Percentiles rank a stretch among this genome's conserved stretches.
These are phyloP conservation scores for Leccinum uliginosum DNA, from an alignment of 768 basidiomycete genomes.

Conservation along the genomic window DNA sequence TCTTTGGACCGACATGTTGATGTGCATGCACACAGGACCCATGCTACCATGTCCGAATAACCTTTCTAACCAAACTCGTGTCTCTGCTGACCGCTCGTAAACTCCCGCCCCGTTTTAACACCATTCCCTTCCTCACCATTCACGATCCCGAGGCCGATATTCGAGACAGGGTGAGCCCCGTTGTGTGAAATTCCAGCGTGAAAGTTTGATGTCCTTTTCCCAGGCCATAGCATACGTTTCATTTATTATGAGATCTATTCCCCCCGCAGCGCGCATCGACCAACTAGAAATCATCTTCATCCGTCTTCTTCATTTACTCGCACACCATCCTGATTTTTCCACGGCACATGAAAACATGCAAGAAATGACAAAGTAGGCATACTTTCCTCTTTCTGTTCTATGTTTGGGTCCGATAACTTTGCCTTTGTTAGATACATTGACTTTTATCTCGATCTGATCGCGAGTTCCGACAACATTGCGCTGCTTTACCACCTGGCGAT, in stretches of 20 bases:
- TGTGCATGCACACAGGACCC: conserved; percentile 55
- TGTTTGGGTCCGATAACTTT: background rate
- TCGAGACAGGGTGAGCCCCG: conserved; percentile 50
- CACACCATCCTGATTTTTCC: conserved; percentile 92
- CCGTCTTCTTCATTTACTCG: conserved; percentile 80
- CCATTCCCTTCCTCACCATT: conserved; percentile 83
- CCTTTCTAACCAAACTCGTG: conserved; percentile 73
- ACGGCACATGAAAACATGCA: conserved; percentile 61
- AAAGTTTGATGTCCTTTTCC: conserved; percentile 5
- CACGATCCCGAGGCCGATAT: conserved; percentile 89
- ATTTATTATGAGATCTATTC: conserved; percentile 43
- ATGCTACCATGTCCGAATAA: conserved; percentile 78
- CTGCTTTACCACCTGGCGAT: conserved; percentile 78
- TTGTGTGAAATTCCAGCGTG: background rate
- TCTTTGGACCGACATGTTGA: background rate
- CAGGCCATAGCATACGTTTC: conserved; percentile 57
- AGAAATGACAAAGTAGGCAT: conserved; percentile 74
- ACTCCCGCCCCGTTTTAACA: conserved; percentile 69
- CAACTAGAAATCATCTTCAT: conserved; percentile 80
- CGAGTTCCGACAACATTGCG: conserved; percentile 75
- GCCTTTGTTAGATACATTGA: conserved; percentile 66
- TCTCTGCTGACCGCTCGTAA: conserved; percentile 58
- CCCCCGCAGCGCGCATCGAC: conserved; percentile 53
- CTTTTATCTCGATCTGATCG: conserved; percentile 79
- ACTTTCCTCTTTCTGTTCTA: background rate